Percentiles rank a stretch among this genome's conserved stretches.
Conservation (phyloP, 495 filamentous ascomycete genomes). For the Filosporella fistucella region DNA sequence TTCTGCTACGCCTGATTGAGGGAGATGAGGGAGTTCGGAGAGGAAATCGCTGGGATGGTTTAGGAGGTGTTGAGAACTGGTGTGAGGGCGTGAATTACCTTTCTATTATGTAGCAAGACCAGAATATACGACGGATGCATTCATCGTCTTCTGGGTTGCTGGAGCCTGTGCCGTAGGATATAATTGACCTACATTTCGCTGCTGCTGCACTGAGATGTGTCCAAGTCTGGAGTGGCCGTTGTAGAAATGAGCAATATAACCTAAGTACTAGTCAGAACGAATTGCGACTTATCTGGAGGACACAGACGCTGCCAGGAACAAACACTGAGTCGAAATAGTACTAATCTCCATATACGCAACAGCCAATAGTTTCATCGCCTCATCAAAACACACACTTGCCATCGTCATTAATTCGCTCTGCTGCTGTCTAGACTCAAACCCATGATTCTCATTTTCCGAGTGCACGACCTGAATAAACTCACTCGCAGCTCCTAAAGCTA, state of each 20-base stretch:
- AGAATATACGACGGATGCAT: constrained; percentile 41
- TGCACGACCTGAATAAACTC: constrained; percentile 20
- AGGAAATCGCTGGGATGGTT: constrained; percentile 16
- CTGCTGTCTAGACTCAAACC: constrained; percentile 7
- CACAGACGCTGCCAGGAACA: constrained; percentile 31
- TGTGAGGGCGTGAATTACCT: constrained; percentile 18
- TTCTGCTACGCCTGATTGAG: constrained; percentile 36
- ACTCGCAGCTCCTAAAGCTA: constrained; percentile 30
- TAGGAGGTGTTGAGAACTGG: not conserved
- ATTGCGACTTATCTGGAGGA: too few relatives aligned
- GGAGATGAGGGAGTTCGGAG: constrained; percentile 35
- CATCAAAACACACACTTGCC: constrained; percentile 30
- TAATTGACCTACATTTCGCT: constrained; percentile 33
- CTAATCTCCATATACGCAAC: constrained; percentile 29
- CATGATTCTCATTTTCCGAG: not conserved
- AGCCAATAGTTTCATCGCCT: constrained; percentile 26
- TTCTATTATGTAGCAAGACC: constrained; percentile 45
- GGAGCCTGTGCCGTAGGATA: constrained; percentile 24
- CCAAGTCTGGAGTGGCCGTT: constrained; percentile 32
- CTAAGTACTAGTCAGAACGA: constrained; percentile 13
- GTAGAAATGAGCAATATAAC: constrained; percentile 32
- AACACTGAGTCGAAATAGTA: constrained; percentile 28
- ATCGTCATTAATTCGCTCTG: constrained; percentile 21
- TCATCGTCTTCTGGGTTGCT: constrained; percentile 30
- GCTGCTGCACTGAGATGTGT: constrained; percentile 28